These are phyloP conservation scores for Globisporangium mamillatum DNA, from an alignment of 352 stramenopile species.

Conservation along the genomic window DNA sequence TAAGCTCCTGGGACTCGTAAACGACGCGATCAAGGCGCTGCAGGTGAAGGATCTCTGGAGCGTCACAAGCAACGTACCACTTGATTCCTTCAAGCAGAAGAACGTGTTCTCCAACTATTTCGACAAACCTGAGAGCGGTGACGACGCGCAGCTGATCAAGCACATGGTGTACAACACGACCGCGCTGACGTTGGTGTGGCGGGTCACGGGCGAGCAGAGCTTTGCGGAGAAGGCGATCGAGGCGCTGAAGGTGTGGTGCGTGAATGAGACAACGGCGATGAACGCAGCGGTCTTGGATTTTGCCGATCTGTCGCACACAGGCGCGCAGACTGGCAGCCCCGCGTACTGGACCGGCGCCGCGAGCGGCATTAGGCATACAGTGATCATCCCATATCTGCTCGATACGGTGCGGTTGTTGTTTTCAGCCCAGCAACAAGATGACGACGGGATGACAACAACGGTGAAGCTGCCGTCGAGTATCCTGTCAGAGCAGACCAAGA, in stretches of 20 bases:
- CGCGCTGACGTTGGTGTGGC: conserved; percentile 35
- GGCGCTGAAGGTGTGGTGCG: conserved; percentile 36
- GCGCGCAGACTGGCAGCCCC: conserved; percentile 20
- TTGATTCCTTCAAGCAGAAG: conserved; percentile 3
- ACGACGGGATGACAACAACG: not conserved
- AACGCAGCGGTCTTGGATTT: conserved; percentile 25
- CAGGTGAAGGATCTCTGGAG: conserved; percentile 23
- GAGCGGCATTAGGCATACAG: conserved; percentile 32
- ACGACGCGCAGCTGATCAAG: conserved; percentile 31
- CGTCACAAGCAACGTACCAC: conserved; percentile 23
- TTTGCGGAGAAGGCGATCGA: conserved; percentile 30
- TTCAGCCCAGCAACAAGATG: not conserved
- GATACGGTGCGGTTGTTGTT: conserved; percentile 39
- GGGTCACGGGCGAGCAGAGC: conserved; percentile 27
- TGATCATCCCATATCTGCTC: conserved; percentile 32
- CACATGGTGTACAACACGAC: conserved; percentile 53
- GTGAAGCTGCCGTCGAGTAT: not conserved
- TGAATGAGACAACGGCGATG: conserved; percentile 30
- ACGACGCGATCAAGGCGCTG: conserved; percentile 30
- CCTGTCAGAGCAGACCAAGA: conserved; percentile 4
- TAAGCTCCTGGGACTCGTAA: conserved; percentile 15
- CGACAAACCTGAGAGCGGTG: conserved; percentile 16
- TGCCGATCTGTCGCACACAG: conserved; percentile 33
- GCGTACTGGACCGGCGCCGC: conserved; percentile 16
- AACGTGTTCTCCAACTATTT: conserved; percentile 36